These are phyloP conservation scores for Pichia sp. DNA, from an alignment of 1,139 yeast genomes.

Conservation along the genomic window DNA sequence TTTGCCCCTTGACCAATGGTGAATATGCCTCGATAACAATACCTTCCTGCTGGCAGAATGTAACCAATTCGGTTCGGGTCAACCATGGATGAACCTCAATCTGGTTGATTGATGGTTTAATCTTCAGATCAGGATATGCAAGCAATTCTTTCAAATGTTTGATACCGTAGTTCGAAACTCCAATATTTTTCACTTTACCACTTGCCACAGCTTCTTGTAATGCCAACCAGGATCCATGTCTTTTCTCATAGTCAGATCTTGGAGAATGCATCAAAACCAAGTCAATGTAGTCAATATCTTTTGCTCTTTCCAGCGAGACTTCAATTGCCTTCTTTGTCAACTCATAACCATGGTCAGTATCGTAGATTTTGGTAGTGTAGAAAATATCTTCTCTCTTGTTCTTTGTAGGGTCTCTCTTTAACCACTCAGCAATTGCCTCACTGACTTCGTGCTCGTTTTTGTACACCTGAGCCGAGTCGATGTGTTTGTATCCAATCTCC, in stretches of 20 bases:
- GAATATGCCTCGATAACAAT: slow-evolving; percentile 51
- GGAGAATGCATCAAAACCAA: slow-evolving; percentile 43
- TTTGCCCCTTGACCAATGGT: slow-evolving; percentile 52
- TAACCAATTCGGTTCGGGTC: slow-evolving; percentile 38
- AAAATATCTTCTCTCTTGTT: slow-evolving; percentile 35
- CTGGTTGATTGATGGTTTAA: slow-evolving; percentile 49
- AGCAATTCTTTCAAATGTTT: slow-evolving; percentile 39
- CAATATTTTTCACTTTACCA: slow-evolving; percentile 37
- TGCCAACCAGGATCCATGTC: slow-evolving; percentile 44
- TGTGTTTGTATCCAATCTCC: slow-evolving; percentile 64
- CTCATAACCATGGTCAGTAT: slow-evolving; percentile 41
- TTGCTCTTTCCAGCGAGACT: slow-evolving; percentile 38
- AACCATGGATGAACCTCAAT: slow-evolving; percentile 53
- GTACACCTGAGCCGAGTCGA: slow-evolving; percentile 60
- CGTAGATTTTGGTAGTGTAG: slow-evolving; percentile 38
- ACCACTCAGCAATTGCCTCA: slow-evolving; percentile 46
- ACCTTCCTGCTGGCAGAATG: slow-evolving; percentile 34
- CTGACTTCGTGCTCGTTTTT: slow-evolving; percentile 54
- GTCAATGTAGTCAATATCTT: slow-evolving; percentile 41
- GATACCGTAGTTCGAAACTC: slow-evolving; percentile 44
- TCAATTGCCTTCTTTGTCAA: slow-evolving; percentile 38
- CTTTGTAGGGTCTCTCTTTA: slow-evolving; percentile 41
- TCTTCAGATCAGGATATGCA: slow-evolving; percentile 36
- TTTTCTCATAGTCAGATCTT: slow-evolving; percentile 33
- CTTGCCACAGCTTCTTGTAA: slow-evolving; percentile 39